Base-by-base conservation (phyloP, 495 filamentous ascomycete genomes). In the Trichoderma asperelloides region DNA sequence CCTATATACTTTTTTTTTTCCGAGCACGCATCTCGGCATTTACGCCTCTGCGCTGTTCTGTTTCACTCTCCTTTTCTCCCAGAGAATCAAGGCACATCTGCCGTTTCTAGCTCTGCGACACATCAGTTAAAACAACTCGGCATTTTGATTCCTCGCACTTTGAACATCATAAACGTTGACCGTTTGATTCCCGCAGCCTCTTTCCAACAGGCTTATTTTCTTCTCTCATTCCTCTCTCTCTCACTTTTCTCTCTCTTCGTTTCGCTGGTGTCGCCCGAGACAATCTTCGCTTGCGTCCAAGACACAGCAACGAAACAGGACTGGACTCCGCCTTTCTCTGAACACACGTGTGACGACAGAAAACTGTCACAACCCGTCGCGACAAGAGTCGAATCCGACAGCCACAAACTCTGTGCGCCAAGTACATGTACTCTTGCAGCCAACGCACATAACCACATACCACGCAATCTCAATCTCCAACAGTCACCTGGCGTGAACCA, bases 101-200 rank as follows among this genome's bases (percentile, higher is more conserved):
- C 47, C 47, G 8, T 15, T 28, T 28, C 51, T 28, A 23, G 51
- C 51, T 60, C 21, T 60, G 51, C 25, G 23, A 60, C 51, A 16
- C 51, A 28, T 9, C 23, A 28, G 23, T 23, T 30, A 2, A 55
- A 55, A 2, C 51, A 60, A 60, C 21, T 28, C 11, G 3, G 23
- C 21, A 23, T 23, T 60, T 60, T 60, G 51, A 28, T 60, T 60
- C 51, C 23, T 60, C 28, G 23, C 3, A 60, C 51, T 28, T n/a
- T n/a, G n/a, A n/a, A n/a, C n/a, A n/a, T n/a, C n/a, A n/a, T n/a
- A 28, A 60, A 60, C 51, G 51, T 60, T 60, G 51, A 60, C 15
- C 51, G 51, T 60, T 60, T 60, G 8, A 11, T 60, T 30, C 6
- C 15, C 28, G 1, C 51, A 12, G 8, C 6, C 47, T 18, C 18